These are phyloP conservation scores for Cladosporium colombiae DNA, from an alignment of 2,329 filamentous ascomycete species.

Conservation along the genomic window DNA sequence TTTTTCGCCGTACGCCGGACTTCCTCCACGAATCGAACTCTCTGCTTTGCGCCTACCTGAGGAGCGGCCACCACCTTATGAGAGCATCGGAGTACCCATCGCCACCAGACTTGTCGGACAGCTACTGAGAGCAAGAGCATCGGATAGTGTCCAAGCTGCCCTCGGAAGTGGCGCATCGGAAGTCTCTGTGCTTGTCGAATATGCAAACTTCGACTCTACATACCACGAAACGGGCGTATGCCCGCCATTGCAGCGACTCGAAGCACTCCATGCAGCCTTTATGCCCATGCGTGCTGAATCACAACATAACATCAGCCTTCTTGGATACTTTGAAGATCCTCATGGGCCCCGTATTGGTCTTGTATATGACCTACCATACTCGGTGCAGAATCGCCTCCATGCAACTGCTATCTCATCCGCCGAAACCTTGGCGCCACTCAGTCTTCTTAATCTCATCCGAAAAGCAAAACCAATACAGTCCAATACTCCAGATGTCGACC, in stretches of 20 bases:
- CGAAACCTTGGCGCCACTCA: slow-evolving; percentile 40
- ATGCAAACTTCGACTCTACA: slow-evolving; percentile 55
- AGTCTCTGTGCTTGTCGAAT: slow-evolving; percentile 68
- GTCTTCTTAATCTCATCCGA: slow-evolving; percentile 50
- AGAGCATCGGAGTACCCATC: slow-evolving; percentile 46
- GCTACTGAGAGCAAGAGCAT: slow-evolving; percentile 35
- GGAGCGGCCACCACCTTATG: slow-evolving; percentile 52
- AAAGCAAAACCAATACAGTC: slow-evolving; percentile 47
- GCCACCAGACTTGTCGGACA: slow-evolving; percentile 49
- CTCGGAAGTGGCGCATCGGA: slow-evolving; percentile 39
- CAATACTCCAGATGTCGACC: slow-evolving; percentile 39
- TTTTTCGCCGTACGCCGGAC: slow-evolving; percentile 37
- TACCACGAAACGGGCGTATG: slow-evolving; percentile 51
- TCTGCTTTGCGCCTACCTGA: slow-evolving; percentile 46
- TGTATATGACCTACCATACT: slow-evolving; percentile 70
- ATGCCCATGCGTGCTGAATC: slow-evolving; percentile 37
- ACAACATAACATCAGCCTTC: slow-evolving; percentile 55
- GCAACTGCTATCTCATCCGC: slow-evolving; percentile 55
- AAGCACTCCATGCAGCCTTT: slow-evolving; percentile 39
- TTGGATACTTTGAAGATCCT: slow-evolving; percentile 74
- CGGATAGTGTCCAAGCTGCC: slow-evolving; percentile 34
- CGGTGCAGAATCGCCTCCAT: slow-evolving; percentile 43
- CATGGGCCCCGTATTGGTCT: slow-evolving; percentile 69
- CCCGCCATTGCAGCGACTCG: slow-evolving; percentile 48
- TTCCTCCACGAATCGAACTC: slow-evolving; percentile 48